Evolutionary conservation across 2,329 filamentous ascomycete species (phyloP), one percentile per base, ranked within the genome.

Genomic region (Nemania sp.): DNA sequence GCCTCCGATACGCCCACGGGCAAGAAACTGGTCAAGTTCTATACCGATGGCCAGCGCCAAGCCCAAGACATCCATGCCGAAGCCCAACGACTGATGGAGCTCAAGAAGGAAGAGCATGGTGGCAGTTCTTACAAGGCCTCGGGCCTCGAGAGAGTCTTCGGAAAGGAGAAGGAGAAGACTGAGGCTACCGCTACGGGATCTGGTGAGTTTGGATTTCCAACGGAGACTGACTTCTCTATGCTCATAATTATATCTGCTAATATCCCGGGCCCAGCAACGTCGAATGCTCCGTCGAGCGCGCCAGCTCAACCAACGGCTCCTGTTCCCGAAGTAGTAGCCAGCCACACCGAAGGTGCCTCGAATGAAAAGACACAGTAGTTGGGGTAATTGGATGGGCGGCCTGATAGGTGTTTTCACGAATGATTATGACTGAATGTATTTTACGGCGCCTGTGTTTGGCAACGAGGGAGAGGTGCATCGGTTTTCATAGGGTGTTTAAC

Each of bases 1-100:
- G 94, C 94, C 2, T 81, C 88, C 59, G 89, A 84, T 74, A 96
- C 92, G 0, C 92, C 92, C 10, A 96, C 92, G 1, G 95, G 95
- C 69, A 87, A 93, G 81, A 92, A 90, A 78, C 80, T 99, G 63
- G 90, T 91, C 68, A 82, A 88, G 65, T 99, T 99, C 80, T 99
- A 99, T 79, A 84, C 88, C 7, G 83, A 91, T 68, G 86, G 90
- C 65, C 88, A 90, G 75, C 92, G 92, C 80, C 93, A 98, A 78
- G 92, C 97, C 34, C 83, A 92, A 70, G 95, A 99, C 74, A 95
- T 99, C 48, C 95, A 99, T 79, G 84, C 83, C 64, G 95, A 99
- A 83, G 95, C 95, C 34, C 85, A 89, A 65, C 88, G 95, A 68
- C 82, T 99, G 56, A 94, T 94, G 51, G 87, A 96, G 67, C 77